Evolutionary conservation across 2,329 filamentous ascomycete species (phyloP), one percentile per base, ranked within the genome.

Genomic region (Apiospora arundinis): DNA sequence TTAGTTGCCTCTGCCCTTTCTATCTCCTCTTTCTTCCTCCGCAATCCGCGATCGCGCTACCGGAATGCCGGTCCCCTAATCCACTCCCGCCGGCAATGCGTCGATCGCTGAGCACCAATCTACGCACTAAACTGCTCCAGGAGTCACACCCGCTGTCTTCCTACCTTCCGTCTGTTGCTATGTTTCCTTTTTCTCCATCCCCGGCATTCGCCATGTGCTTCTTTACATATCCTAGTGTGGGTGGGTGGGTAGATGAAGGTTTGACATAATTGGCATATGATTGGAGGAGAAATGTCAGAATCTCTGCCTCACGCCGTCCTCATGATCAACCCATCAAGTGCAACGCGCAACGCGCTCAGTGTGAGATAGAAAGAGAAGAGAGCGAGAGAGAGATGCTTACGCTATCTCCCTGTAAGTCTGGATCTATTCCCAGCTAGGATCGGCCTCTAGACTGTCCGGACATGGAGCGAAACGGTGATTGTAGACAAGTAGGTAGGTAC

Each of bases 31-130:
- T 11, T n/a, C 18, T 60, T 28, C 32, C 52, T 21, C 52, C 28
- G 52, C 52, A 32, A 32, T 56, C 56, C 32, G 56, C 56, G 21
- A 37, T 63, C 21, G 32, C 32, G 21, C 56, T 63, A 63, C 32
- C 56, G 56, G 56, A 63, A 63, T 63, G 56, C 56, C 56, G 56
- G 56, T 63, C 56, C 56, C 56, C 56, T 40, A 63, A 40, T 63
- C 56, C 56, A 63, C 56, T 63, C 11, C 32, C 32, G 32, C 56
- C 56, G 56, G 56, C 56, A 40, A 63, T 63, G 56, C 56, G 28
- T 40, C 11, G 56, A 63, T 63, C 56, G 18, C 56, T 40, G 21
- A 21, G 28, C 11, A 11, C 37, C 21, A 32, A 63, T 40, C 56
- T n/a, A 40, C 56, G 32, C 28, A 40, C 56, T 63, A 63, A 40